phyloP scores from a whole-genome alignment of 2,329 filamentous ascomycete species.

The Cordyceps militaris region DNA sequence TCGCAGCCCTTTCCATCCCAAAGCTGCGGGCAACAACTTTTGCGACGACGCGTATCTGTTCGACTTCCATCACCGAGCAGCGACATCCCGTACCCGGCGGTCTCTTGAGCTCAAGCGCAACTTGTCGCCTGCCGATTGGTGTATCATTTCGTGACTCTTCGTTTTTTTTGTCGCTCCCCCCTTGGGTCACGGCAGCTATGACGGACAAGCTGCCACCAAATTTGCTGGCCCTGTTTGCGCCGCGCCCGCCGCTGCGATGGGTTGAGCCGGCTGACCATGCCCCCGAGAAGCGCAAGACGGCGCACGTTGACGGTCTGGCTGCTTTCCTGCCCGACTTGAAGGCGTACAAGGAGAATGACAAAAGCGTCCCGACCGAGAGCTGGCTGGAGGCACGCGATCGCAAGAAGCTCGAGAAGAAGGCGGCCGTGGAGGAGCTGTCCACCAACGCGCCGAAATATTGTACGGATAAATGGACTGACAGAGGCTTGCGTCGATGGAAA shows the following conservation, averaged over 20 bases:
- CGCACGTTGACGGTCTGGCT: conserved; percentile 64
- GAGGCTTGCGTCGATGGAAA: conserved; percentile 6
- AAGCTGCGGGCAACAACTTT: not conserved
- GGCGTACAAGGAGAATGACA: conserved; percentile 70
- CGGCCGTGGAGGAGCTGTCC: conserved; percentile 54
- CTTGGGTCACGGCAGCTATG: conserved; percentile 48
- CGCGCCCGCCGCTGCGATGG: conserved; percentile 85
- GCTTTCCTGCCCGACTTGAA: conserved; percentile 66
- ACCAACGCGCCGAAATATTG: conserved; percentile 59
- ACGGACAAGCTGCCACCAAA: conserved; percentile 94
- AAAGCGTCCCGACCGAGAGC: conserved; percentile 78
- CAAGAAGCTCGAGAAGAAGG: conserved; percentile 72
- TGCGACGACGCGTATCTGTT: conserved; percentile 11
- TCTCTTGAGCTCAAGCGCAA: not conserved
- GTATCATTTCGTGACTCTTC: not conserved
- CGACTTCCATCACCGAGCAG: conserved; percentile 1
- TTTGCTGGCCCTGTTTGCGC: conserved; percentile 87
- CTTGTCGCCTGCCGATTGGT: not conserved
- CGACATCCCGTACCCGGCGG: not conserved
- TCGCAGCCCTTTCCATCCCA: conserved; percentile 1
- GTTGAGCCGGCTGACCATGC: conserved; percentile 76
- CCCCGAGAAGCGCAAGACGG: conserved; percentile 73
- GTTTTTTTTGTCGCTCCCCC: not conserved
- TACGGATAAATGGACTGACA: conserved; percentile 25
- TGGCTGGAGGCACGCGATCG: conserved; percentile 86